These are phyloP conservation scores for Mariannaea elegans DNA, from an alignment of 2,329 filamentous ascomycete species.

Conservation along the genomic window DNA sequence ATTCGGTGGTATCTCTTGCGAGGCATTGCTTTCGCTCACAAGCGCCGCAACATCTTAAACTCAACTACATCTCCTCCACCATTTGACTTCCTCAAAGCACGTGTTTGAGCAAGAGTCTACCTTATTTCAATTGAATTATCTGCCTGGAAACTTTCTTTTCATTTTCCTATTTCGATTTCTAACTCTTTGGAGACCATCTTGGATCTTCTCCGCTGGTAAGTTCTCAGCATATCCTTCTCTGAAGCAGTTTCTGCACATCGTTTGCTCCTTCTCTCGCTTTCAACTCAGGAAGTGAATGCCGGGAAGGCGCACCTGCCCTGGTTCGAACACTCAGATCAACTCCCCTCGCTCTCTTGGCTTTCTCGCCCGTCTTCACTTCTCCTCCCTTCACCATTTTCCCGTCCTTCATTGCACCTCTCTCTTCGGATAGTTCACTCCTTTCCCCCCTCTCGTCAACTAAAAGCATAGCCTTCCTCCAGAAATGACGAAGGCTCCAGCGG, in stretches of 20 bases:
- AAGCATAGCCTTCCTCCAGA: conserved; percentile 8
- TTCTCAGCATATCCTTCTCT: too few species aligned
- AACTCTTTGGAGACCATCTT: too few species aligned
- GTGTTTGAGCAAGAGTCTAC: too few species aligned
- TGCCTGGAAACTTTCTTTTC: too few species aligned
- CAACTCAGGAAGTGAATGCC: not conserved
- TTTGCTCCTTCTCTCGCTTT: not conserved
- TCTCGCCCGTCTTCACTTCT: not conserved
- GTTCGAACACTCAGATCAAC: too few species aligned
- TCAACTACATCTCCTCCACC: too few species aligned
- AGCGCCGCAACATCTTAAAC: too few species aligned
- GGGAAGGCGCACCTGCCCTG: not conserved
- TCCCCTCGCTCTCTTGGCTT: not conserved
- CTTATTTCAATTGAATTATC: too few species aligned
- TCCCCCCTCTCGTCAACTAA: conserved; percentile 10
- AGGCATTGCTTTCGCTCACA: too few species aligned
- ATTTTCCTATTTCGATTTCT: too few species aligned
- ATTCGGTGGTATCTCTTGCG: not conserved
- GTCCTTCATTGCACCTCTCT: conserved; percentile 16
- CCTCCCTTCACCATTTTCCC: conserved; percentile 7
- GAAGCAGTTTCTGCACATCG: not conserved
- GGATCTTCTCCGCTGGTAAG: too few species aligned
- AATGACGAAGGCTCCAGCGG: conserved; percentile 26
- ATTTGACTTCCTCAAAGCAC: too few species aligned
- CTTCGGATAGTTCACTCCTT: not conserved